A percentile compares a stretch with the other conserved stretches of the same genome.
Conservation (phyloP, 2,329 filamentous ascomycete species). For the Teratosphaeria destructans region DNA sequence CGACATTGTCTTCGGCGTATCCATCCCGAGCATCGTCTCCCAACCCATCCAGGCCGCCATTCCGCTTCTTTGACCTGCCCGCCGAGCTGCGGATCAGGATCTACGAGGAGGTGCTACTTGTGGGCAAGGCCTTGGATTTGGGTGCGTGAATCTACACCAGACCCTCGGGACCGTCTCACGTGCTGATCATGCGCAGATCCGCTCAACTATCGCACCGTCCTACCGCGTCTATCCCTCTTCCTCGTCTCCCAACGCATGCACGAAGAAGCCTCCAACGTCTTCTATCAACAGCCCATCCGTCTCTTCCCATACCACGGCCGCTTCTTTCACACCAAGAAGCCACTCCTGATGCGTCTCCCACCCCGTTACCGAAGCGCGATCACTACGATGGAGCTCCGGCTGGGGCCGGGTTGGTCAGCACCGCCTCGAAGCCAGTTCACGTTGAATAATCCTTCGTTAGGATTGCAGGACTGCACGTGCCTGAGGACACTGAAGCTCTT, state of each 20-base stretch:
- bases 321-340: slow-evolving; percentile 64
- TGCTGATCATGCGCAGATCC: slow-evolving; percentile 37
- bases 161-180: not conserved
- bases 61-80: slow-evolving; percentile 58
- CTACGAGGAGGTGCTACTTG: slow-evolving; percentile 53
- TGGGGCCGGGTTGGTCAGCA: slow-evolving; percentile 62
- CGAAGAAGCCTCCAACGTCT: slow-evolving; percentile 52
- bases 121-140: slow-evolving; percentile 51
- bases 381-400: slow-evolving; percentile 55
- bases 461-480: slow-evolving; percentile 51
- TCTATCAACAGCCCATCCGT: slow-evolving; percentile 56
- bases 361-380: slow-evolving; percentile 49
- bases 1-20: slow-evolving; percentile 13
- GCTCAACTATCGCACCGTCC: slow-evolving; percentile 53
- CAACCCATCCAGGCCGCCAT: slow-evolving; percentile 30
- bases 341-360: slow-evolving; percentile 57
- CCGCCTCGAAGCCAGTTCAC: slow-evolving; percentile 63
- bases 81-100: slow-evolving; percentile 60
- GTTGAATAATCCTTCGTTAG: slow-evolving; percentile 44
- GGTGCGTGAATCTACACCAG: slow-evolving; percentile 9
- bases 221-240: slow-evolving; percentile 47
- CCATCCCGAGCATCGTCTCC: slow-evolving; percentile 16
- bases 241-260: slow-evolving; percentile 52
- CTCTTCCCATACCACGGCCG: slow-evolving; percentile 55
- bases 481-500: slow-evolving; percentile 55